phyloP scores from a whole-genome alignment of 345 rosid genomes.

The Ceriops decandra region DNA sequence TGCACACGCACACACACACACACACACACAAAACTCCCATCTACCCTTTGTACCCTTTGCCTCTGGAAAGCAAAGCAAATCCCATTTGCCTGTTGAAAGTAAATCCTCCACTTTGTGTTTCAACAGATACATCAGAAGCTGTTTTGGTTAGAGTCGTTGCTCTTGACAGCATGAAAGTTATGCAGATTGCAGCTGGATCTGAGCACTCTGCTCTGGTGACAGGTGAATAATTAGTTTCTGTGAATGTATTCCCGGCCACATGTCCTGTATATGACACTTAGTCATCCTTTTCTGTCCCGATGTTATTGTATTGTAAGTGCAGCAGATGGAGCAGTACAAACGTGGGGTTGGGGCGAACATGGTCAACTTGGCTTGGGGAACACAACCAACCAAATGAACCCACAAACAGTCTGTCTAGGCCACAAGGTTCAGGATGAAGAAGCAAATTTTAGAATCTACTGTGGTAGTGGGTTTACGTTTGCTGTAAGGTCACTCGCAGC shows the following conservation, averaged over 20 bases:
- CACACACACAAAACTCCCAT: too few relatives aligned
- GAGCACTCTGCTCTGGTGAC: constrained; percentile 84
- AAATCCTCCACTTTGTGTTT: background rate
- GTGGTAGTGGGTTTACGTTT: constrained; percentile 90
- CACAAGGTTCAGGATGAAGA: constrained; percentile 18
- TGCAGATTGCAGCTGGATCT: constrained; percentile 70
- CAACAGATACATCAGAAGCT: constrained; percentile 26
- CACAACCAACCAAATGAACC: constrained; percentile 50
- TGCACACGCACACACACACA: too few relatives aligned
- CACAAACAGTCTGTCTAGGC: constrained; percentile 41
- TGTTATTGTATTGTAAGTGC: constrained; percentile 15
- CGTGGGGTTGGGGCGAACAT: constrained; percentile 99
- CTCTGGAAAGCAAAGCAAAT: too few relatives aligned
- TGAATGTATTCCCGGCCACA: background rate
- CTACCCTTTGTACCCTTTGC: too few relatives aligned
- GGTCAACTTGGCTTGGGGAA: constrained; percentile 86
- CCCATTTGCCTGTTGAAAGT: background rate
- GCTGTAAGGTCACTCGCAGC: constrained; percentile 23
- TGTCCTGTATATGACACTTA: background rate
- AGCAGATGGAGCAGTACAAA: constrained; percentile 61
- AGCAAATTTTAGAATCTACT: constrained; percentile 36
- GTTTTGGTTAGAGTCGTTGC: constrained; percentile 41
- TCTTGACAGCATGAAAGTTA: constrained; percentile 44
- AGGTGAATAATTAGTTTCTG: constrained; percentile 33
- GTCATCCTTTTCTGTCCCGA: background rate